Base-by-base conservation (phyloP, 177 flowering plant species). In the Tripterygium wilfordii region DNA sequence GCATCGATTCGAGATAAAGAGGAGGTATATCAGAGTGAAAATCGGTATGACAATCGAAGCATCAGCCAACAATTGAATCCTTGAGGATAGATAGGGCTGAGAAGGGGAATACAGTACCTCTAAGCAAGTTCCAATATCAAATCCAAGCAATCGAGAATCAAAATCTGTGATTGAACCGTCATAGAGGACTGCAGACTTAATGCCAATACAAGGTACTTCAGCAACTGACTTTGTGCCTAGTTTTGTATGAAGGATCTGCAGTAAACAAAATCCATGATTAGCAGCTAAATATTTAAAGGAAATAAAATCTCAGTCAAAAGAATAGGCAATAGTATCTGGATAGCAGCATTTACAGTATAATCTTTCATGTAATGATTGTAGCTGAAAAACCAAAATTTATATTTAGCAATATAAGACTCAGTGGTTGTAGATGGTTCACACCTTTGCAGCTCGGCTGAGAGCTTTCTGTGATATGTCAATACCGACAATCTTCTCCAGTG, bases 371-470 rank as follows among this genome's bases (percentile, higher is more conserved):
- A n/a, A n/a, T n/a, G n/a, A n/a, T n/a, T n/a, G n/a, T n/a, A n/a
- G n/a, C n/a, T n/a, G n/a, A n/a, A n/a, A n/a, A n/a, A n/a, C n/a
- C n/a, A n/a, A n/a, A n/a, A n/a, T n/a, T n/a, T n/a, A n/a, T n/a
- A n/a, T n/a, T n/a, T n/a, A n/a, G n/a, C n/a, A n/a, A n/a, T n/a
- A n/a, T n/a, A n/a, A n/a, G n/a, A n/a, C n/a, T n/a, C n/a, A n/a
- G n/a, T n/a, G n/a, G n/a, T n/a, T n/a, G 15, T 9, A n/a, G 15
- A 48, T 36, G 9, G 37, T 61, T 46, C 62, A 49, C 10, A 92
- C 99, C 88, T 89, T 92, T 23, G 99, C 99, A 28, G 97, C 99
- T 57, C 86, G 94, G 23, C 58, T 49, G 42, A 92, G 92, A 73
- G 80, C 54, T 75, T 79, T 89, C 53, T 52, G 69, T 33, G 99